Base-by-base conservation (phyloP, 2,329 filamentous ascomycete genomes). In the Alternaria sp. region DNA sequence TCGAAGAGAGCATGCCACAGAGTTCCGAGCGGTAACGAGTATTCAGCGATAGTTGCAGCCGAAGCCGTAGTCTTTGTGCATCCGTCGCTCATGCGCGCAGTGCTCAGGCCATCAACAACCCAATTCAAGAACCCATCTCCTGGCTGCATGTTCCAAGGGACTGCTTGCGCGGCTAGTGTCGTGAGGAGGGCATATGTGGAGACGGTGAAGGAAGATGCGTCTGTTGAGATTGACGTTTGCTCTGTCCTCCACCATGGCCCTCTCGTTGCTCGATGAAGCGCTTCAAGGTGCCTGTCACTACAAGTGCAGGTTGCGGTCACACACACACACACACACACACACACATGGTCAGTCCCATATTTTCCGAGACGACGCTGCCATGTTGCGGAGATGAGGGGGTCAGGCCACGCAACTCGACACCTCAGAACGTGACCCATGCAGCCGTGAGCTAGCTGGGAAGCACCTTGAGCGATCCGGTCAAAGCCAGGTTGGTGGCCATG, bases 1-100 rank as follows among this genome's bases (percentile, higher is more conserved):
- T 60, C 56, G 66, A 60, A 56, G 66, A 59, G 55, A 49, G 71
- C 74, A 76, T 77, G 63, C 58, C 69, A 67, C 49, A 64, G 46
- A 45, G 60, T 48, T 50, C 51, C 50, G 39, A 59, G 62, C 55
- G 44, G 51, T 34, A 51, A 51, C 33, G 58, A 51, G 24, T 53
- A 39, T 56, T 46, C 53, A 36, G 48, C 46, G 28, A 45, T 52
- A 58, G 36, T 50, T 51, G 55, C 63, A 58, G 60, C 58, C 56
- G 59, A 45, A 17, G 45, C 54, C 54, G 54, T 58, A 52, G 61
- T 66, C 58, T 62, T 68, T 62, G 59, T 60, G 63, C 42, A 45
- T 23, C 60, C 45, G 56, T 61, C 51, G 58, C 57, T 54, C 66
- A 59, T 58, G 61, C 50, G 66, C 51, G 24, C 51, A 31, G 34